Base-by-base conservation (phyloP, 768 basidiomycete genomes). In the Tylopilus vinaceipallidus region DNA sequence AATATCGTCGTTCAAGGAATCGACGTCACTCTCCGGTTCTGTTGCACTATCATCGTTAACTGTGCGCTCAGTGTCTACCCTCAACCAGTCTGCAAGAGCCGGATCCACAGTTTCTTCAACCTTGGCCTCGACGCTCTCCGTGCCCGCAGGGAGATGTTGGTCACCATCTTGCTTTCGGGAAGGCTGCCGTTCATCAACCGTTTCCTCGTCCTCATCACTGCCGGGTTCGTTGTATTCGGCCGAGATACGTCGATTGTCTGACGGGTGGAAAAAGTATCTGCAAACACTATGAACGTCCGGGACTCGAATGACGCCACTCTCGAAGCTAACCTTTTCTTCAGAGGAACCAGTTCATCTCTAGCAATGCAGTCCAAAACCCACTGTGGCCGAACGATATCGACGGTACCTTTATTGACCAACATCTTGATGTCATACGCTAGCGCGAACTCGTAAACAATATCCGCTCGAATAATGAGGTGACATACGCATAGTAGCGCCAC, bases 341-440 rank as follows among this genome's bases (percentile, higher is more conserved):
- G 69, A 1, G 90, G 84, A 23, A 81, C 67, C 17, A 74, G 71
- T 49, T 78, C 71, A 11, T 75, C 78, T 24, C 72, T 70, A 6
- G 75, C 73, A n/a, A 95, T 75, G 20, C 86, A 94, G 60, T 93
- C 89, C 32, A 75, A 62, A 46, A 98, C 73, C 93, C 94, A 98
- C 24, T 78, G 70, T 0, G 95, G 91, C 47, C 78, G 83, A 51
- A 95, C 71, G 42, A 95, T 82, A 54, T 91, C 86, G 47, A 83
- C 72, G 1, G 74, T 72, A 4, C 77, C 84, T 58, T 88, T 90
- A 49, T 85, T 76, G 43, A 91, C 84, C 47, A 88, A 68, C 46
- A 82, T 66, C 64, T 80, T 84, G 57, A 91, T 72, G 57, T 88
- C 83, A 58, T 84, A 86, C 0, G 86, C 88, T 90, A 47, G 17